These are phyloP conservation scores for Metarhizium brunneum DNA, from an alignment of 2,329 filamentous ascomycete genomes.

Conservation along the genomic window DNA sequence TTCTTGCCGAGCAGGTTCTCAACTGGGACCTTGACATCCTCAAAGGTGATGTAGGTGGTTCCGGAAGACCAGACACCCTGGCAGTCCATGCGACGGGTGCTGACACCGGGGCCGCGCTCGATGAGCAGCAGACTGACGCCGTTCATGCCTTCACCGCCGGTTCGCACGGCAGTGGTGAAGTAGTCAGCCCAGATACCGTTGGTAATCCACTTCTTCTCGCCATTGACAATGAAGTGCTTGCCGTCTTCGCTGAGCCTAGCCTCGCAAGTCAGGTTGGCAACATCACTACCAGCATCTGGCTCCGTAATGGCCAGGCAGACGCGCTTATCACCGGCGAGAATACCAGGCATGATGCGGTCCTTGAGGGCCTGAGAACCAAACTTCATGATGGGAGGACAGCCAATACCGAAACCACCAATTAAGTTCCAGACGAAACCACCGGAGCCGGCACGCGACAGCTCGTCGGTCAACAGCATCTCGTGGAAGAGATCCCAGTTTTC, in stretches of 20 bases:
- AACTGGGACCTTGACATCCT: conserved; percentile 98
- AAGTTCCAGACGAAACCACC: conserved; percentile 97
- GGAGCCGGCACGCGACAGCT: conserved; percentile 79
- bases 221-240: conserved; percentile 99
- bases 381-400: conserved; percentile 83
- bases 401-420: conserved; percentile 93
- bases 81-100: conserved; percentile 94
- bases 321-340: conserved; percentile 86
- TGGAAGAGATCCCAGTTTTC: conserved; percentile 99
- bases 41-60: conserved; percentile 95
- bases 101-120: conserved; percentile 81
- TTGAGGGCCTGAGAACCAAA: conserved; percentile 80
- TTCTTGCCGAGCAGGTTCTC: conserved; percentile 97
- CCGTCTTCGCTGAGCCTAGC: conserved; percentile 91
- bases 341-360: conserved; percentile 79
- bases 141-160: conserved; percentile 82
- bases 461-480: conserved; percentile 90
- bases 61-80: conserved; percentile 94
- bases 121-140: conserved; percentile 87
- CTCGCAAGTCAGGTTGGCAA: conserved; percentile 91
- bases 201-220: conserved; percentile 99
- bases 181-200: conserved; percentile 97
- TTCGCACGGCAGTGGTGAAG: conserved; percentile 94
- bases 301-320: conserved; percentile 98
- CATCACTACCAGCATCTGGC: conserved; percentile 88